phyloP scores from a whole-genome alignment of 2,329 filamentous ascomycete species.

The Leptodontidium sp. region DNA sequence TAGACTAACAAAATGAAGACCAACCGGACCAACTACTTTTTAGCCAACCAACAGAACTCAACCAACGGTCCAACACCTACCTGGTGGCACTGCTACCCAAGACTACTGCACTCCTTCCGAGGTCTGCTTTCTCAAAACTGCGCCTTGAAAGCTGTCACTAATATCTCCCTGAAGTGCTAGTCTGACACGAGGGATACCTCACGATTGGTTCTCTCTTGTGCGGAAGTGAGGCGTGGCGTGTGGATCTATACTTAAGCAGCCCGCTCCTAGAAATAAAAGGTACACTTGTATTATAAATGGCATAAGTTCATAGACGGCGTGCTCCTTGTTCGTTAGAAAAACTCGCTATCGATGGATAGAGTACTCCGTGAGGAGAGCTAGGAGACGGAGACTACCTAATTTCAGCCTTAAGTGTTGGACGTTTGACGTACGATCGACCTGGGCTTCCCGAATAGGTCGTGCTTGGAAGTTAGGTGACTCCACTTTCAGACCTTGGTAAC shows the following conservation, averaged over 20 bases:
- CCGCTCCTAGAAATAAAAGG: not conserved
- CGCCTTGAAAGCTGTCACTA: too few relatives aligned
- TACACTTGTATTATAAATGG: not conserved
- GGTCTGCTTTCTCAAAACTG: too few relatives aligned
- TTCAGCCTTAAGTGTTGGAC: conserved; percentile 1
- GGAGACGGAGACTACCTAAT: conserved; percentile 11
- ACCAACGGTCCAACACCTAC: not conserved
- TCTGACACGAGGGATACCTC: not conserved
- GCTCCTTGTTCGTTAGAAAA: not conserved
- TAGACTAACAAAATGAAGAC: not conserved
- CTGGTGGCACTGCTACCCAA: not conserved
- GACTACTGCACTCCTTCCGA: not conserved
- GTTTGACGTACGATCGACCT: too few relatives aligned
- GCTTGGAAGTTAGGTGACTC: not conserved
- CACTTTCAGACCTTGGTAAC: not conserved
- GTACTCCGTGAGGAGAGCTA: not conserved
- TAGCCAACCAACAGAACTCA: not conserved
- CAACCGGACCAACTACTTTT: not conserved
- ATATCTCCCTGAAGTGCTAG: too few relatives aligned
- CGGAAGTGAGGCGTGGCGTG: not conserved
- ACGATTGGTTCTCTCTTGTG: not conserved
- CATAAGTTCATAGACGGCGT: not conserved
- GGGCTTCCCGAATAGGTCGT: too few relatives aligned
- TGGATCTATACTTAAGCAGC: not conserved
- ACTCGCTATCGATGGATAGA: not conserved